phyloP scores from a whole-genome alignment of 371 early-diverging fungal genomes.

The Lichtheimia ornata region DNA sequence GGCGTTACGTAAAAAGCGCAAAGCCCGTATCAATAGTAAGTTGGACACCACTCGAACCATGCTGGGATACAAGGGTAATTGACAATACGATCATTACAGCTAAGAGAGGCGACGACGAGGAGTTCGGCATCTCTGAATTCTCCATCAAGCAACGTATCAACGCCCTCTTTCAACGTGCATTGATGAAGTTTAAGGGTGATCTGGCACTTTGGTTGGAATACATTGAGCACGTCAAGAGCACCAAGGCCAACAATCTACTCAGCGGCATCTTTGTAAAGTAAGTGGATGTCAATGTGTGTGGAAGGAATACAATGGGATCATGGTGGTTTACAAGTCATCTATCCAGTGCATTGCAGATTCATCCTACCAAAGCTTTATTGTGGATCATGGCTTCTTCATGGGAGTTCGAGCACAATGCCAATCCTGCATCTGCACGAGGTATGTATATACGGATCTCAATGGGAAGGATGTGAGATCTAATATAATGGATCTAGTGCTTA shows the following conservation, averaged over 20 bases:
- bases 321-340: conserved; percentile 6
- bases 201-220: conserved; percentile 88
- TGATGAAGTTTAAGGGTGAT: conserved; percentile 82
- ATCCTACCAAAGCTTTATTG: conserved; percentile 77
- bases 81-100: too few species aligned
- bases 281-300: conserved; percentile 2
- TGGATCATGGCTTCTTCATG: conserved; percentile 93
- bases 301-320: not conserved
- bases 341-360: conserved; percentile 80
- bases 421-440: conserved; percentile 81
- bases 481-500: conserved; percentile 44
- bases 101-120: conserved; percentile 15
- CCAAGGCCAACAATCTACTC: conserved; percentile 64
- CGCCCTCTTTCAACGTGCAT: conserved; percentile 77
- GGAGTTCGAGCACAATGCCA: conserved; percentile 84
- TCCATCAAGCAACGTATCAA: conserved; percentile 71
- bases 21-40: conserved; percentile 54
- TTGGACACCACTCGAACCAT: not conserved
- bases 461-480: not conserved
- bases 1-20: conserved; percentile 78
- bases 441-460: conserved; percentile 4
- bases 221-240: conserved; percentile 76
- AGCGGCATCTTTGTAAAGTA: conserved; percentile 74
- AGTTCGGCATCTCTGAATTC: conserved; percentile 56
- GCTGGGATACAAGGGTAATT: not conserved